Conservation (phyloP, 2,329 filamentous ascomycete species). For the Hymenoscyphus salicellus region DNA sequence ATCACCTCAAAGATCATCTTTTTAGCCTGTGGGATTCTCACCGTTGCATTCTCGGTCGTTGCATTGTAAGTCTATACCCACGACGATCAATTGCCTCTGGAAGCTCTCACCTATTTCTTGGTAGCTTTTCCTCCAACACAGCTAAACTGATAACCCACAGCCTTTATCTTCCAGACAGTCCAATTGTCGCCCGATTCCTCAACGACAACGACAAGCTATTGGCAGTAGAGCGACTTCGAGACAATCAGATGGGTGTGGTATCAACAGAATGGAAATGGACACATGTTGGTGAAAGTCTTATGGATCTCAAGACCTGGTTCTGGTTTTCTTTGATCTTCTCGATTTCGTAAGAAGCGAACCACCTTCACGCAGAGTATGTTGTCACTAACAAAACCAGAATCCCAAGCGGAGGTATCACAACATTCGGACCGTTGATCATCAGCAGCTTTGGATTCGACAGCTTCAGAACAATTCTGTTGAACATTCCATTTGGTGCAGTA, state of each 20-base stretch:
- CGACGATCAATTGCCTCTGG: not conserved
- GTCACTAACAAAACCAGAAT: conserved; percentile 47
- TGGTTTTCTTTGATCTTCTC: conserved; percentile 34
- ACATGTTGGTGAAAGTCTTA: conserved; percentile 41
- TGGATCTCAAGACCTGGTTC: conserved; percentile 39
- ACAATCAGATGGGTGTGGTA: conserved; percentile 54
- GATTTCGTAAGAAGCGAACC: conserved; percentile 23
- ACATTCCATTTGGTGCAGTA: conserved; percentile 64
- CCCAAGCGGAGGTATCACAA: conserved; percentile 61
- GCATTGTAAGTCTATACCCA: conserved; percentile 37
- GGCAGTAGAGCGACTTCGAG: conserved; percentile 52
- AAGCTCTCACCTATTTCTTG: not conserved
- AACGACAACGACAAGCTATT: conserved; percentile 50
- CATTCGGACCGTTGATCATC: conserved; percentile 63
- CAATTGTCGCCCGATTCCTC: conserved; percentile 43
- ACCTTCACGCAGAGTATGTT: conserved; percentile 43
- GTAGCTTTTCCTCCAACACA: not conserved
- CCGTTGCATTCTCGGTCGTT: conserved; percentile 45
- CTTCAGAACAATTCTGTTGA: conserved; percentile 57
- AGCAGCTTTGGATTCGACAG: conserved; percentile 58
- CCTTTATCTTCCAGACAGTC: conserved; percentile 27
- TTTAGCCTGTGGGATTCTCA: conserved; percentile 51
- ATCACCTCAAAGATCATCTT: conserved; percentile 45
- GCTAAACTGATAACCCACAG: conserved; percentile 22
- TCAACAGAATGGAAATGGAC: conserved; percentile 51